Evolutionary conservation across 2,329 filamentous ascomycete species (phyloP).

Genomic region (Huntiella moniliformis): DNA sequence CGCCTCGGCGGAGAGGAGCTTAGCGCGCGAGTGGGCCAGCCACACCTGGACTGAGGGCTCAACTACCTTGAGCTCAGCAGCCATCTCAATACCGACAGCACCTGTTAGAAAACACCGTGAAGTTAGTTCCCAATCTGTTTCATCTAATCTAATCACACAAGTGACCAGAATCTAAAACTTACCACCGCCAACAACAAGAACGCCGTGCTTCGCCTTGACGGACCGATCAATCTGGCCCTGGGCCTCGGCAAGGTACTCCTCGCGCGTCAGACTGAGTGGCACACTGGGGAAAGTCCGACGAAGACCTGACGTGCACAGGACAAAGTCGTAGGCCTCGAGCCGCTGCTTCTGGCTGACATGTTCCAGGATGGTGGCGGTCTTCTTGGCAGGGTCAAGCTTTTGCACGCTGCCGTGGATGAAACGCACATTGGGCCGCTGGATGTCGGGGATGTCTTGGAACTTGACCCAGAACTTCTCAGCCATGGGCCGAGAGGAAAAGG

Average conservation of each 20-base stretch:
- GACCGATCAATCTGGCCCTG: slow-evolving; percentile 38
- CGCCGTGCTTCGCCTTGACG: slow-evolving; percentile 31
- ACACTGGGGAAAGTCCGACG: slow-evolving; percentile 54
- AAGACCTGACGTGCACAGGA: slow-evolving; percentile 54
- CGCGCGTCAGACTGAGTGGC: slow-evolving; percentile 42
- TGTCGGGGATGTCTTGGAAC: slow-evolving; percentile 45
- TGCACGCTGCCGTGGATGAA: slow-evolving; percentile 48
- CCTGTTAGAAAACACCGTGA: slow-evolving; percentile 18
- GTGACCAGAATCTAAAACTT: neutral
- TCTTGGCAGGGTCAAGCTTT: slow-evolving; percentile 37
- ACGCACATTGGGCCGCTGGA: slow-evolving; percentile 42
- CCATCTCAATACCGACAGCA: slow-evolving; percentile 68
- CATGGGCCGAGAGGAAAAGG: slow-evolving; percentile 43
- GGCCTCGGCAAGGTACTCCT: slow-evolving; percentile 44
- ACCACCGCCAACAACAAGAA: slow-evolving; percentile 54
- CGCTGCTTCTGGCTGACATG: slow-evolving; percentile 24
- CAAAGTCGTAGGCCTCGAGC: slow-evolving; percentile 48
- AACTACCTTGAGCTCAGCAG: slow-evolving; percentile 53
- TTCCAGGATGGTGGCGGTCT: slow-evolving; percentile 38
- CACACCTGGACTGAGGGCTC: slow-evolving; percentile 49
- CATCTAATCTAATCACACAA: neutral
- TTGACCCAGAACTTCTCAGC: slow-evolving; percentile 51
- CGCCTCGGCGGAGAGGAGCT: slow-evolving; percentile 54
- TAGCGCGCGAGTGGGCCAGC: slow-evolving; percentile 52
- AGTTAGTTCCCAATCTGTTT: slow-evolving; percentile 9